Percentiles rank a stretch among this genome's conserved stretches.
Conservation (phyloP, 345 rosid genomes). For the Populus pruinosa region DNA sequence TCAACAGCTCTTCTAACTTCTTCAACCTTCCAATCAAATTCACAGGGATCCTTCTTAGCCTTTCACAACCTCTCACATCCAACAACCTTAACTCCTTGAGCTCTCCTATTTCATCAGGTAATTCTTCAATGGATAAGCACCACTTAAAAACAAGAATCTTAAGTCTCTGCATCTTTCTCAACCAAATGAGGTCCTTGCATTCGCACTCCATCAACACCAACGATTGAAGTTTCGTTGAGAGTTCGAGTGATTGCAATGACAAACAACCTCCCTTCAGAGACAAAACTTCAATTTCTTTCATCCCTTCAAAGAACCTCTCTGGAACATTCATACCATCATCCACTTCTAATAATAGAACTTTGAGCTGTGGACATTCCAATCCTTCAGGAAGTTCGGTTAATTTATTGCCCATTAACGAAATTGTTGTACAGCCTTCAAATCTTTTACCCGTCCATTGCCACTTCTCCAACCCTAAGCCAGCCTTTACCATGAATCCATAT, state of each 20-base stretch:
- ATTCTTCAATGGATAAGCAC: background rate
- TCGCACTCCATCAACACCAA: background rate
- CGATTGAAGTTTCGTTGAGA: background rate
- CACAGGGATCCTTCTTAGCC: no score
- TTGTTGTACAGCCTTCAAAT: background rate
- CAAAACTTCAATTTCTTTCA: slow-evolving; percentile 3
- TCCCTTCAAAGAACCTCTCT: background rate
- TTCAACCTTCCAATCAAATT: no score
- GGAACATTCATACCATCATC: background rate
- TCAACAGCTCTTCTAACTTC: no score
- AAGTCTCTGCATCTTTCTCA: background rate
- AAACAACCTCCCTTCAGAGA: background rate
- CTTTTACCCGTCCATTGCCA: background rate
- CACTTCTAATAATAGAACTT: slow-evolving; percentile 1
- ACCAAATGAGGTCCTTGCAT: background rate
- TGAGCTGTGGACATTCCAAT: background rate
- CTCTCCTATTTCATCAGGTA: background rate
- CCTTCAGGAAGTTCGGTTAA: background rate
- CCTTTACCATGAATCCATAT: background rate
- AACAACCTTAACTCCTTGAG: background rate
- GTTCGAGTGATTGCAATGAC: background rate
- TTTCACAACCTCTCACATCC: background rate
- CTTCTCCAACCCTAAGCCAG: background rate
- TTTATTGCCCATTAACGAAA: background rate
- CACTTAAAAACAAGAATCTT: background rate